phyloP scores from a whole-genome alignment of 805 yeast genomes.

The Yarrowia sp. region DNA sequence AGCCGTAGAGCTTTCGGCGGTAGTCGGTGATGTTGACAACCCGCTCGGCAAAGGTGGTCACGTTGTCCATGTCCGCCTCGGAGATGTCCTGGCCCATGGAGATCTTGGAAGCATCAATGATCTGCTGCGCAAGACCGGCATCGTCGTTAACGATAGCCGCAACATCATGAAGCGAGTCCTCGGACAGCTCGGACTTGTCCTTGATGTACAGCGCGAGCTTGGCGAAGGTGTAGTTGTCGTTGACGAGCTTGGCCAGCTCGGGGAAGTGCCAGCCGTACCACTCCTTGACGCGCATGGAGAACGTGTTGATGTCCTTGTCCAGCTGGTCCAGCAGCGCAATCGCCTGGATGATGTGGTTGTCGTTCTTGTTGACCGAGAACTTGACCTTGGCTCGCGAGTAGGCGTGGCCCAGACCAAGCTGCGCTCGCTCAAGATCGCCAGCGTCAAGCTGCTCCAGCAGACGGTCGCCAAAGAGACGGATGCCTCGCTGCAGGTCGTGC shows the following conservation, averaged over 20 bases:
- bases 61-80: conserved; percentile 81
- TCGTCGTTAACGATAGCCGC: conserved; percentile 90
- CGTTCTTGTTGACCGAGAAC: conserved; percentile 98
- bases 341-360: conserved; percentile 98
- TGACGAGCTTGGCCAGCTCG: conserved; percentile 94
- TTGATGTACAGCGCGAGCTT: conserved; percentile 83
- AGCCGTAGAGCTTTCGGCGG: conserved; percentile 93
- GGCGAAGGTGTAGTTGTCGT: conserved; percentile 95
- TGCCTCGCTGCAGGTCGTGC: conserved; percentile 93
- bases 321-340: conserved; percentile 94
- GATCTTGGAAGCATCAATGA: conserved; percentile 95
- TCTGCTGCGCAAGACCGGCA: conserved; percentile 74
- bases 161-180: conserved; percentile 84
- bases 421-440: conserved; percentile 97
- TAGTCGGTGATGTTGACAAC: conserved; percentile 93
- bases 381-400: conserved; percentile 98
- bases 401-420: conserved; percentile 98
- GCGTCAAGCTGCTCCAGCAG: conserved; percentile 86
- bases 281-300: conserved; percentile 98
- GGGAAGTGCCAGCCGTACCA: conserved; percentile 99
- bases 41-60: conserved; percentile 89
- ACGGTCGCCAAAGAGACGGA: conserved; percentile 86
- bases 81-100: conserved; percentile 99
- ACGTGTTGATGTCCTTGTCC: conserved; percentile 96
- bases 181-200: conserved; percentile 90